Conservation (phyloP, 2,329 filamentous ascomycete species). For the Paraconiothyrium sp. region DNA sequence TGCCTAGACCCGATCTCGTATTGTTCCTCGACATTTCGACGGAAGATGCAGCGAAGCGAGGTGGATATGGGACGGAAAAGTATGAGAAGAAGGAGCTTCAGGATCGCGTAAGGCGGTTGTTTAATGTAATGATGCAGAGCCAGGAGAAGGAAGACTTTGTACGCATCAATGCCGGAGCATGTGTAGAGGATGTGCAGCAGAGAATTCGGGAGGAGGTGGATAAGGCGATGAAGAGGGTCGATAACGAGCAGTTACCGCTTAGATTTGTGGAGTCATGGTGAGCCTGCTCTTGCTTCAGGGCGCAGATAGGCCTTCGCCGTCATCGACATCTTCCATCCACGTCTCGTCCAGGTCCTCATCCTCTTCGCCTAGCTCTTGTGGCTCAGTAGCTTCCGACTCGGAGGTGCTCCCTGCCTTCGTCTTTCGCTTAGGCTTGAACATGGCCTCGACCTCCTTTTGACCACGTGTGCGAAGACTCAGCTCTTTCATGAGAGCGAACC, state of each 20-base stretch:
- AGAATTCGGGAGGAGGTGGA: slow-evolving; percentile 38
- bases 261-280: slow-evolving; percentile 44
- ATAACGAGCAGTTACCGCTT: slow-evolving; percentile 29
- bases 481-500: slow-evolving; percentile 84
- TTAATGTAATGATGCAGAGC: slow-evolving; percentile 63
- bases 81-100: slow-evolving; percentile 91
- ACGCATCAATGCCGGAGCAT: slow-evolving; percentile 63
- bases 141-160: slow-evolving; percentile 63
- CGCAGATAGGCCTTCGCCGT: slow-evolving; percentile 33
- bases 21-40: slow-evolving; percentile 86
- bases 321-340: slow-evolving; percentile 45
- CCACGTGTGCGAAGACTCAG: slow-evolving; percentile 78
- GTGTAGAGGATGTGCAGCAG: slow-evolving; percentile 61
- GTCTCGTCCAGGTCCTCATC: slow-evolving; percentile 48
- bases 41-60: slow-evolving; percentile 74
- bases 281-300: slow-evolving; percentile 7
- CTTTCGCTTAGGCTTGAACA: slow-evolving; percentile 67
- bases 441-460: slow-evolving; percentile 71
- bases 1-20: slow-evolving; percentile 87
- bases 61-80: slow-evolving; percentile 88
- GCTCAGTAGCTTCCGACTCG: slow-evolving; percentile 24
- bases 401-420: slow-evolving; percentile 41
- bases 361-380: slow-evolving; percentile 29
- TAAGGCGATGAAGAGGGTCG: slow-evolving; percentile 38
- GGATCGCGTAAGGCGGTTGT: slow-evolving; percentile 77